Percentiles rank a stretch among this genome's conserved stretches.
Evolutionary conservation across 108 stramenopile genomes (phyloP).

Genomic region (Licmophora abbreviata): DNA sequence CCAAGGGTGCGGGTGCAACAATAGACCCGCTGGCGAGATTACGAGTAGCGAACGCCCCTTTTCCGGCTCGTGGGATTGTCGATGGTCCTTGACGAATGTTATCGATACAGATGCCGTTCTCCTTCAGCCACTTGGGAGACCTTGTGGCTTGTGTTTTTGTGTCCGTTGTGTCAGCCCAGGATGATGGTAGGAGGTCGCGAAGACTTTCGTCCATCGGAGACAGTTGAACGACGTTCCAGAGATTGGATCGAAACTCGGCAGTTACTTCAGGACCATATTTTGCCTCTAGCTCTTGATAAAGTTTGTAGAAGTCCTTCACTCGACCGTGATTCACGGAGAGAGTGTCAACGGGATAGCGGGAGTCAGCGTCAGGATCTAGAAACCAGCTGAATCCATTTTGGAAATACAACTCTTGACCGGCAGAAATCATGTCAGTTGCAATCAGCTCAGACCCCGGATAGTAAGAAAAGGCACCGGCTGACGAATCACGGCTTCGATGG

Average conservation of each 20-base stretch:
- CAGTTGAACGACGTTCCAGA: conserved; percentile 16
- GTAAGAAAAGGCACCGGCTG: conserved; percentile 43
- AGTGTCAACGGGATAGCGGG: background rate
- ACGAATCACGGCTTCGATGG: conserved; percentile 27
- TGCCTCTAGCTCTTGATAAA: conserved; percentile 29
- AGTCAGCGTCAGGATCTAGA: background rate
- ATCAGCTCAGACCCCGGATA: conserved; percentile 26
- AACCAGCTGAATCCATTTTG: background rate
- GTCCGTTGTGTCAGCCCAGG: too few species aligned
- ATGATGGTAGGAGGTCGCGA: too few species aligned
- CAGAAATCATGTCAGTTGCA: conserved; percentile 21
- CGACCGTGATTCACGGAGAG: background rate
- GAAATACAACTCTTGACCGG: conserved; percentile 47
- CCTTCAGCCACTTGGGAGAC: conserved; percentile 45
- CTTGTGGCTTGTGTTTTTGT: conserved; percentile 8
- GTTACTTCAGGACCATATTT: conserved; percentile 9
- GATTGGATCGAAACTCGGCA: conserved; percentile 10
- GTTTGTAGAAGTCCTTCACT: conserved; percentile 14
- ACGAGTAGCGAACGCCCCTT: conserved; percentile 78
- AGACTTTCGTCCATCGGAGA: conserved; percentile 15
- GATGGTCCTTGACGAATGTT: conserved; percentile 40
- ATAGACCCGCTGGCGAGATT: conserved; percentile 53
- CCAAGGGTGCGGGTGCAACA: conserved; percentile 62
- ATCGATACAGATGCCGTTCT: conserved; percentile 57
- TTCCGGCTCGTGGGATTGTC: conserved; percentile 54